These are phyloP conservation scores for Agarophyton chilense DNA, from an alignment of 23 red algal genomes.

Conservation along the genomic window DNA sequence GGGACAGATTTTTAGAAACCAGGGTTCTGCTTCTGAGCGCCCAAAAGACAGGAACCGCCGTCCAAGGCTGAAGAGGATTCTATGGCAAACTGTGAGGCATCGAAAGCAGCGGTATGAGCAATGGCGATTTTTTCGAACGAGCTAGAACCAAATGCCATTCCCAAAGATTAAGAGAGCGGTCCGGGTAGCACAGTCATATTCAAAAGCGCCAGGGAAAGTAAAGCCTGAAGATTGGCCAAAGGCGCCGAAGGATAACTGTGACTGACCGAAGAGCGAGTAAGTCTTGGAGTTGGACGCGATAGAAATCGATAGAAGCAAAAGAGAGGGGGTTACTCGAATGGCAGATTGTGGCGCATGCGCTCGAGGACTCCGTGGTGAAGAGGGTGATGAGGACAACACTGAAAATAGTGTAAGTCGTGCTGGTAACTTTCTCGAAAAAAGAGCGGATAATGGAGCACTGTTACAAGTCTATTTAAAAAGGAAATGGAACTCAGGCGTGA, in stretches of 20 bases:
- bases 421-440: background rate
- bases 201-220: constrained; percentile 34
- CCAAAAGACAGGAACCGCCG: constrained; percentile 24
- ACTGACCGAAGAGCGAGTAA: constrained; percentile 38
- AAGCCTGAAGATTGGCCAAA: constrained; percentile 62
- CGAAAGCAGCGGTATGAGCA: background rate
- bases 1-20: constrained; percentile 6
- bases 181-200: background rate
- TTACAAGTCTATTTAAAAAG: background rate
- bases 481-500: too few relatives aligned
- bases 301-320: background rate
- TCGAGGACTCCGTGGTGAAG: too few relatives aligned
- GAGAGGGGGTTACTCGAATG: background rate
- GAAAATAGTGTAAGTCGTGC: too few relatives aligned
- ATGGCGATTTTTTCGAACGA: constrained; percentile 27
- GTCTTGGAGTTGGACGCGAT: constrained; percentile 20
- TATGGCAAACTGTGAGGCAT: constrained; percentile 28
- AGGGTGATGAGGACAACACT: too few relatives aligned
- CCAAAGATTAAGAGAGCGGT: constrained; percentile 24
- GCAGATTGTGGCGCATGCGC: too few relatives aligned
- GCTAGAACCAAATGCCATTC: constrained; percentile 16
- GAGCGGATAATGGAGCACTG: background rate
- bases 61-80: constrained; percentile 40
- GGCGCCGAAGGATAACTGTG: constrained; percentile 39
- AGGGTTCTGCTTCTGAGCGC: background rate